phyloP scores from a whole-genome alignment of 768 basidiomycete genomes.

The Mycena galopus region DNA sequence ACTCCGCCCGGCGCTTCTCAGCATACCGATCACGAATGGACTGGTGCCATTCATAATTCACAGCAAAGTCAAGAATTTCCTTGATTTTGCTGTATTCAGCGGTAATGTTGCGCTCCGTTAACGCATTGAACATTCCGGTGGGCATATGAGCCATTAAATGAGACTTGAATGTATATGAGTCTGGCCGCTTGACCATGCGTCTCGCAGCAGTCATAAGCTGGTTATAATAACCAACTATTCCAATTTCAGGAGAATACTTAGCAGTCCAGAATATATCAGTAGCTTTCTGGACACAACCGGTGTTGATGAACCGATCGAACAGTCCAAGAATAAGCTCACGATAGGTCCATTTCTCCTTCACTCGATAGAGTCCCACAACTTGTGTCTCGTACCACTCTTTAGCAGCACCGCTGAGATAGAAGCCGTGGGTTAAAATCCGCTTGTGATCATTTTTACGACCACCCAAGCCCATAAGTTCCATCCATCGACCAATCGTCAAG shows the following conservation, averaged over 20 bases:
- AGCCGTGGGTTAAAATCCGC: neutral
- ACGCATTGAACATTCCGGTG: neutral
- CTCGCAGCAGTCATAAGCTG: neutral
- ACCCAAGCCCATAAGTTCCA: too few species aligned
- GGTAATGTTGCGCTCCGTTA: too few species aligned
- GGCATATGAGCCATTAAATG: conserved; percentile 18
- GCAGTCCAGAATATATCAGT: neutral
- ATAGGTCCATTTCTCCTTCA: neutral
- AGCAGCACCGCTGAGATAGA: neutral
- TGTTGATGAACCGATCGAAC: neutral
- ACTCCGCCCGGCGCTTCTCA: too few species aligned
- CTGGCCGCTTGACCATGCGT: neutral
- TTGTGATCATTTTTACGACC: neutral
- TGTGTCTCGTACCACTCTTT: conserved; percentile 1
- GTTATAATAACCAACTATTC: neutral
- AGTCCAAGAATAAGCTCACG: neutral
- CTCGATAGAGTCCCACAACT: neutral
- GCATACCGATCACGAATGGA: too few species aligned
- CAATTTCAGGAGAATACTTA: neutral
- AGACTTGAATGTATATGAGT: neutral
- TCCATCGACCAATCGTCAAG: too few species aligned
- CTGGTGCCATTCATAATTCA: too few species aligned
- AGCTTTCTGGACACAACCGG: neutral
- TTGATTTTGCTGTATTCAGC: too few species aligned
- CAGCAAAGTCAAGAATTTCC: too few species aligned